Evolutionary conservation across 805 yeast species (phyloP).

Genomic region (Suhomyces xylopsoci): DNA sequence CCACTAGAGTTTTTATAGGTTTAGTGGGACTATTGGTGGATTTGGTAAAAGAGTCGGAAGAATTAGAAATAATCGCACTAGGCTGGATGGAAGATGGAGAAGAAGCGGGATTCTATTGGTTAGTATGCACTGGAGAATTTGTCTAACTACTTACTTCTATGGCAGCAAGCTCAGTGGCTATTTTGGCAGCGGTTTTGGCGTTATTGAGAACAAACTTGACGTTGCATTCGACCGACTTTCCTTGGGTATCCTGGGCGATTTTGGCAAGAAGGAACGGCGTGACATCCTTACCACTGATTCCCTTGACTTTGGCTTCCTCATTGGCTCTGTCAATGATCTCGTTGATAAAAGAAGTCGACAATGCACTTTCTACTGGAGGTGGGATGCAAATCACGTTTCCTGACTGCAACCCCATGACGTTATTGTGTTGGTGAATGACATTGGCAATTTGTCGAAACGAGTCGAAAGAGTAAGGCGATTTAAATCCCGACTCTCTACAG

Average conservation of each 20-base stretch:
- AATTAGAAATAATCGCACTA: not conserved
- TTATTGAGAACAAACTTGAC: slow-evolving; percentile 75
- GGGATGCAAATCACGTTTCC: slow-evolving; percentile 83
- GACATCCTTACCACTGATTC: slow-evolving; percentile 66
- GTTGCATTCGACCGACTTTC: slow-evolving; percentile 67
- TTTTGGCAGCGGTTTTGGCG: slow-evolving; percentile 63
- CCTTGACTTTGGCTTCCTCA: slow-evolving; percentile 47
- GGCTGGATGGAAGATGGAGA: not conserved
- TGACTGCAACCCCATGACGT: slow-evolving; percentile 49
- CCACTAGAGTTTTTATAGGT: slow-evolving; percentile 38
- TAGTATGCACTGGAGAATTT: not conserved
- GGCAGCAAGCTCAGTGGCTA: slow-evolving; percentile 53
- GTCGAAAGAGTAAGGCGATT: slow-evolving; percentile 64
- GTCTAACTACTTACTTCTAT: slow-evolving; percentile 23
- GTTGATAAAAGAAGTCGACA: slow-evolving; percentile 51
- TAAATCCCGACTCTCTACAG: slow-evolving; percentile 68
- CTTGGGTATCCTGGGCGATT: slow-evolving; percentile 66
- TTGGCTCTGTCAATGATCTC: slow-evolving; percentile 58
- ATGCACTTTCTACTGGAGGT: slow-evolving; percentile 64
- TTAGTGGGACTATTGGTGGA: slow-evolving; percentile 9
- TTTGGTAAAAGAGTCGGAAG: not conserved
- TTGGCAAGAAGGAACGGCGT: slow-evolving; percentile 74
- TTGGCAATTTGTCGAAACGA: slow-evolving; percentile 58
- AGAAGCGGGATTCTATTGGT: not conserved
- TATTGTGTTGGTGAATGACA: slow-evolving; percentile 46